Conservation (phyloP, 2,329 filamentous ascomycete species). For the Scedosporium minutisporum region DNA sequence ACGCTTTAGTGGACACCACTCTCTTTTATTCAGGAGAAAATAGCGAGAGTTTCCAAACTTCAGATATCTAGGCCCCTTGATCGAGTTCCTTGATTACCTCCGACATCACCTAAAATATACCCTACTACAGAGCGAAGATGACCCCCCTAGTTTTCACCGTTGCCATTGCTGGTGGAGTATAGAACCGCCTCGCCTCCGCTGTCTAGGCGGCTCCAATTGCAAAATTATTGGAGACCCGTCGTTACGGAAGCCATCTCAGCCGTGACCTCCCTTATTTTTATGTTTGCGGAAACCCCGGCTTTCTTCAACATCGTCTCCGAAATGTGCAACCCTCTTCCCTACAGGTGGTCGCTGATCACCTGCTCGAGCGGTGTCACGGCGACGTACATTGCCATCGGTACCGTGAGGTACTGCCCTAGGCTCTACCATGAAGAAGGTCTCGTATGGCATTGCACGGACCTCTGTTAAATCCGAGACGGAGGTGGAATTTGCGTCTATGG, state of each 20-base stretch:
- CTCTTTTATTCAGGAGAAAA: too few species aligned
- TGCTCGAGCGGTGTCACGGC: slow-evolving; percentile 18
- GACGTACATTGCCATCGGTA: slow-evolving; percentile 21
- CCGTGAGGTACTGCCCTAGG: too few species aligned
- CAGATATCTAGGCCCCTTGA: too few species aligned
- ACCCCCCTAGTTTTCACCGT: not conserved
- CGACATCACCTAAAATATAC: too few species aligned
- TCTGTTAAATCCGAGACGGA: too few species aligned
- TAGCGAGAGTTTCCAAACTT: too few species aligned
- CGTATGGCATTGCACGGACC: too few species aligned
- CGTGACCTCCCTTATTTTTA: slow-evolving; percentile 23
- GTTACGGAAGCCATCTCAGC: slow-evolving; percentile 19
- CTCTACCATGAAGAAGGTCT: too few species aligned
- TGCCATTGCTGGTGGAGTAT: not conserved
- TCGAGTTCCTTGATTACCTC: too few species aligned
- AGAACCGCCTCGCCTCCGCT: not conserved
- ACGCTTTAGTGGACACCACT: too few species aligned
- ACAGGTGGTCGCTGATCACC: slow-evolving; percentile 17
- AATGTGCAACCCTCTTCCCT: slow-evolving; percentile 21
- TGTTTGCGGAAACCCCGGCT: slow-evolving; percentile 25
- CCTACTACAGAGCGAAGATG: too few species aligned
- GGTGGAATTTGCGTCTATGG: too few species aligned
- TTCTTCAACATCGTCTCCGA: slow-evolving; percentile 23
- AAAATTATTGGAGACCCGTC: slow-evolving; percentile 19
- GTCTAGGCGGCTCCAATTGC: not conserved